Conservation (phyloP, 495 filamentous ascomycete genomes). For the Corynascus novoguineensis region DNA sequence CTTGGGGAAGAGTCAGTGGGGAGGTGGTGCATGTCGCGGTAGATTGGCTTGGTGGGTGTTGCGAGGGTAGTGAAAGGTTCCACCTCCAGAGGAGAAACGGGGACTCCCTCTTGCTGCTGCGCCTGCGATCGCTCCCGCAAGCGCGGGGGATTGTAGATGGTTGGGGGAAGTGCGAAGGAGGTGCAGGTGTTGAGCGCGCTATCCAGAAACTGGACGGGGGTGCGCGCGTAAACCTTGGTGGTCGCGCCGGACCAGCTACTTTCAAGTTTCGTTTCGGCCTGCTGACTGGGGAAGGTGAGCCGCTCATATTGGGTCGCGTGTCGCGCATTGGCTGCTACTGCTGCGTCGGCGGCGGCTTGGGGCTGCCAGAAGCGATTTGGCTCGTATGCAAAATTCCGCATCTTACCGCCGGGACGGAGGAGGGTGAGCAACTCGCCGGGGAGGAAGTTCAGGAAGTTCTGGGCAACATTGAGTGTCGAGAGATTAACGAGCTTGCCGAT, state of each 20-base stretch:
- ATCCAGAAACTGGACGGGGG: slow-evolving; percentile 24
- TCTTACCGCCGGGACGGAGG: slow-evolving; percentile 37
- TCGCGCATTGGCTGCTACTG: not conserved
- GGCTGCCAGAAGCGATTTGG: slow-evolving; percentile 47
- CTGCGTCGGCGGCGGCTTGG: not conserved
- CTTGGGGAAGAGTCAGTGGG: not conserved
- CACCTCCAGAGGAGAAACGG: slow-evolving; percentile 8
- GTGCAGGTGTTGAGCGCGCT: slow-evolving; percentile 7
- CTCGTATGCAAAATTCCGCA: slow-evolving; percentile 35
- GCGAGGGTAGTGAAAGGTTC: slow-evolving; percentile 23
- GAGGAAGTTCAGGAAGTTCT: slow-evolving; percentile 62
- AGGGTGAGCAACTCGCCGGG: slow-evolving; percentile 66
- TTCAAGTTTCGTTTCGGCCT: not conserved
- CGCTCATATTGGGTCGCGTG: slow-evolving; percentile 11
- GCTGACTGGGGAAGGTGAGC: slow-evolving; percentile 5
- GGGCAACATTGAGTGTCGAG: slow-evolving; percentile 61
- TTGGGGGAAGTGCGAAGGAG: slow-evolving; percentile 17
- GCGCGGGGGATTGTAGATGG: not conserved
- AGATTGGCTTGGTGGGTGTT: slow-evolving; percentile 10
- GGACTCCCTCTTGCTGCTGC: too few species aligned
- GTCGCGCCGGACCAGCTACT: slow-evolving; percentile 13
- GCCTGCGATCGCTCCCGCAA: too few species aligned
- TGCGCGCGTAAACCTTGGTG: slow-evolving; percentile 19
- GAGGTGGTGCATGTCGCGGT: not conserved
- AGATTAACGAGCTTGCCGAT: slow-evolving; percentile 62